Evolutionary conservation across 805 yeast species (phyloP).

Genomic region (Nakazawaea laoshanensis): DNA sequence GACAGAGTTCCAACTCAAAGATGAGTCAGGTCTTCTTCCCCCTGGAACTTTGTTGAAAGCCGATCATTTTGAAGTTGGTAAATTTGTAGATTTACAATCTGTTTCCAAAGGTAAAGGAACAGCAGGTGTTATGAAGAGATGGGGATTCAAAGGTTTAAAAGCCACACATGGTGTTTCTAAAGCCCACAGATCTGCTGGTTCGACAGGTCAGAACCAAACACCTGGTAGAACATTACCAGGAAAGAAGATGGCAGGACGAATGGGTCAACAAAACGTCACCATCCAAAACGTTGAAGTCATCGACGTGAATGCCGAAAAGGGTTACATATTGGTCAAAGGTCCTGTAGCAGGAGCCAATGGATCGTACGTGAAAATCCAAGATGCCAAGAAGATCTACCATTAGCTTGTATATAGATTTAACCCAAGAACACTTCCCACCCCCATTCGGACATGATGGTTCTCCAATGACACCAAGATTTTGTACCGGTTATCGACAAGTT

Average conservation of each 20-base stretch:
- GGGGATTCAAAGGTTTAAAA: conserved; percentile 78
- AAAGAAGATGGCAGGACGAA: conserved; percentile 96
- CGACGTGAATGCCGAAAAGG: conserved; percentile 73
- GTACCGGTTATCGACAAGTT: conserved; percentile 32
- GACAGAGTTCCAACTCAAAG: conserved; percentile 74
- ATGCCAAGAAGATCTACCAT: conserved; percentile 49
- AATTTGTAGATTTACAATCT: conserved; percentile 73
- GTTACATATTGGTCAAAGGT: conserved; percentile 79
- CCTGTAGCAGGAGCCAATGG: conserved; percentile 87
- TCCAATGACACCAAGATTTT: conserved; percentile 54
- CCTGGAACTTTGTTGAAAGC: conserved; percentile 75
- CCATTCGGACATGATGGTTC: conserved; percentile 66
- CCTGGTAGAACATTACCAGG: conserved; percentile 97
- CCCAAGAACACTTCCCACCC: conserved; percentile 66
- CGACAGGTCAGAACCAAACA: conserved; percentile 90
- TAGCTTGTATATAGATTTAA: conserved; percentile 13
- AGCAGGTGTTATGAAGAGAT: conserved; percentile 97
- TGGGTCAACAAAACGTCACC: conserved; percentile 77
- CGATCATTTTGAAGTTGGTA: conserved; percentile 78
- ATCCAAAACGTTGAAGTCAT: conserved; percentile 69
- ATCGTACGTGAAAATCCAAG: conserved; percentile 63
- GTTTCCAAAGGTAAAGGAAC: conserved; percentile 91
- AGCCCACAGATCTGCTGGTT: conserved; percentile 94
- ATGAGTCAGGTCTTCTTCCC: conserved; percentile 56
- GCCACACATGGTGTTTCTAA: conserved; percentile 95